Base-by-base conservation (phyloP, 441 rosid genomes). In the Euphorbia celastroides region DNA sequence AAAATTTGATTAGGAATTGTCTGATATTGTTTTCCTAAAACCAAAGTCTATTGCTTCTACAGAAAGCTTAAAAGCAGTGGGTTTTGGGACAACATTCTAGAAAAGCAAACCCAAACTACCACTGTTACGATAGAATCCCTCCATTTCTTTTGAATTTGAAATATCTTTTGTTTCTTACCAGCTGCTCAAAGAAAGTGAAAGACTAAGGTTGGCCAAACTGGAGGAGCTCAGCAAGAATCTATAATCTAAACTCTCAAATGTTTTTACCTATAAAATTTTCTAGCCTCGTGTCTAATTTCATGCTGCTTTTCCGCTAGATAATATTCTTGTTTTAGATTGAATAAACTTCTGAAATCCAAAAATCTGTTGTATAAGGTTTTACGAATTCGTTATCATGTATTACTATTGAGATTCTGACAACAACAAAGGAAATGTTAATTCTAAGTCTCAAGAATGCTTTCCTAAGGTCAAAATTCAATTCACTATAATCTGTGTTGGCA, bases 181-280 rank as follows among this genome's bases (percentile, higher is more conserved):
- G 97, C 77, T 86, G 69, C 72, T 90, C 60, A 51, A 75, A 32
- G 88, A 90, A 73, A 90, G 97, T 59, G 94, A 84, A 69, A 86
- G 71, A 70, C 6, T 79, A 60, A 83, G 96, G 80, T 80, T 83
- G 85, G 77, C 70, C 79, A 90, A 85, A 70, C 70, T 90, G 75
- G 94, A 86, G 65, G 92, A 90, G 61, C 78, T 90, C 61, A 82
- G 75, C 83, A 83, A 80, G 73, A 79, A 75, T 50, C 77, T 88
- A 13, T 85, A 83, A 68, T 72, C 74, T 56, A 67, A 68, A 11
- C 70, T 71, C 11, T 81, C 68, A 58, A 66, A 34, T 48, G 54
- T 16, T 22, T 51, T 4, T 8, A n/a, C n/a, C n/a, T n/a, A n/a
- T n/a, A n/a, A n/a, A n/a, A n/a, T n/a, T 54, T 50, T 19, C 10